These are phyloP conservation scores for Penicillium sp. DNA, from an alignment of 2,329 filamentous ascomycete genomes.

Conservation along the genomic window DNA sequence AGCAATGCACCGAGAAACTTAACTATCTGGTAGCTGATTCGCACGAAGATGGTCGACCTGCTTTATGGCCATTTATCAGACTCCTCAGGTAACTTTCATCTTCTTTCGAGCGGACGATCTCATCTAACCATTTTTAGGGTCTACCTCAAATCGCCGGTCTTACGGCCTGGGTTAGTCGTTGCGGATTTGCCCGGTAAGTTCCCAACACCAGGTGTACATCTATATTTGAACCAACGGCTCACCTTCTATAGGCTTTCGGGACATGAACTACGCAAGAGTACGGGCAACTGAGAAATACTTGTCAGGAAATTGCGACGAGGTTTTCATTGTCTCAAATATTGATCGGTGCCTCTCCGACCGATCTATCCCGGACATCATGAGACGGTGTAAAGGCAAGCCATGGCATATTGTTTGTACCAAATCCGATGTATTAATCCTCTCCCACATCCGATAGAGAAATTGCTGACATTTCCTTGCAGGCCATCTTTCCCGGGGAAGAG, in stretches of 20 bases:
- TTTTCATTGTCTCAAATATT: slow-evolving; percentile 22
- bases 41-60: background rate
- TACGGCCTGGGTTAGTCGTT: slow-evolving; percentile 21
- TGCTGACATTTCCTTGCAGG: background rate
- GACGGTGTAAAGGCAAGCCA: slow-evolving; percentile 6
- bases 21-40: slow-evolving; percentile 16
- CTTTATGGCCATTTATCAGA: slow-evolving; percentile 26
- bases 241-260: slow-evolving; percentile 16
- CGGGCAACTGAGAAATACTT: slow-evolving; percentile 24
- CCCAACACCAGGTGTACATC: background rate
- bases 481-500: background rate
- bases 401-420: slow-evolving; percentile 21
- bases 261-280: slow-evolving; percentile 22
- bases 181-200: slow-evolving; percentile 23
- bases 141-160: slow-evolving; percentile 18
- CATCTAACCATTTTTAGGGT: slow-evolving; percentile 12
- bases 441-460: background rate
- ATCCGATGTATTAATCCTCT: slow-evolving; percentile 12
- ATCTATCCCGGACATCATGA: slow-evolving; percentile 16
- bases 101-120: background rate
- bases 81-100: slow-evolving; percentile 15
- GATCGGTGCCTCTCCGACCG: slow-evolving; percentile 18
- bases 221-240: background rate
- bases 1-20: slow-evolving; percentile 15
- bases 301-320: slow-evolving; percentile 20